These are phyloP conservation scores for Cladobotryum protrusum DNA, from an alignment of 2,329 filamentous ascomycete genomes.

Conservation along the genomic window DNA sequence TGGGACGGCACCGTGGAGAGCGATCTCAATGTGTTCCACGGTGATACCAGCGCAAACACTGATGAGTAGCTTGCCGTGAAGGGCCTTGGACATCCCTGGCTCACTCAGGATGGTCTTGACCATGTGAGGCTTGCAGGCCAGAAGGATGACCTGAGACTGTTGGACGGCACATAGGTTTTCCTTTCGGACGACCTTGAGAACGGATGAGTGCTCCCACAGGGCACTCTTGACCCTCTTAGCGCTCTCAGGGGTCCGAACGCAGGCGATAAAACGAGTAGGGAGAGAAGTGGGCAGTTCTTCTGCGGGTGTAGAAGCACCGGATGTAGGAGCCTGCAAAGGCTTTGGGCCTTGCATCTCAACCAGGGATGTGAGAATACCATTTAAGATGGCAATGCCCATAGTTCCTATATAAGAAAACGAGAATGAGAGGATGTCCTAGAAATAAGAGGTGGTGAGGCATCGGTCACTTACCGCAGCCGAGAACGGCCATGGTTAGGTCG, in stretches of 20 bases:
- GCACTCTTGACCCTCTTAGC: slow-evolving; percentile 62
- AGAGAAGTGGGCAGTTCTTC: slow-evolving; percentile 50
- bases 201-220: slow-evolving; percentile 55
- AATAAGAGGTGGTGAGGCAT: background rate
- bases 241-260: slow-evolving; percentile 64
- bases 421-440: background rate
- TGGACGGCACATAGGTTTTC: slow-evolving; percentile 63
- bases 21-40: slow-evolving; percentile 58
- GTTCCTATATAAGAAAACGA: slow-evolving; percentile 51
- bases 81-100: slow-evolving; percentile 63
- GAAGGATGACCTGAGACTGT: slow-evolving; percentile 65
- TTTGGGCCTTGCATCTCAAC: slow-evolving; percentile 42
- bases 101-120: slow-evolving; percentile 61
- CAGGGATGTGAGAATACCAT: slow-evolving; percentile 69
- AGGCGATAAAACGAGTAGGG: slow-evolving; percentile 73
- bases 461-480: slow-evolving; percentile 66
- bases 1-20: slow-evolving; percentile 52
- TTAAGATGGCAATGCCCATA: slow-evolving; percentile 80
- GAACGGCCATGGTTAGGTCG: slow-evolving; percentile 66
- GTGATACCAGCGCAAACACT: slow-evolving; percentile 75
- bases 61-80: slow-evolving; percentile 74
- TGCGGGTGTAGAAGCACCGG: slow-evolving; percentile 37
- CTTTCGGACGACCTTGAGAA: slow-evolving; percentile 62
- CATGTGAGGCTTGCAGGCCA: slow-evolving; percentile 77
- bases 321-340: slow-evolving; percentile 37